phyloP scores from a whole-genome alignment of 2,329 filamentous ascomycete species.

The Aspergillus sp. region DNA sequence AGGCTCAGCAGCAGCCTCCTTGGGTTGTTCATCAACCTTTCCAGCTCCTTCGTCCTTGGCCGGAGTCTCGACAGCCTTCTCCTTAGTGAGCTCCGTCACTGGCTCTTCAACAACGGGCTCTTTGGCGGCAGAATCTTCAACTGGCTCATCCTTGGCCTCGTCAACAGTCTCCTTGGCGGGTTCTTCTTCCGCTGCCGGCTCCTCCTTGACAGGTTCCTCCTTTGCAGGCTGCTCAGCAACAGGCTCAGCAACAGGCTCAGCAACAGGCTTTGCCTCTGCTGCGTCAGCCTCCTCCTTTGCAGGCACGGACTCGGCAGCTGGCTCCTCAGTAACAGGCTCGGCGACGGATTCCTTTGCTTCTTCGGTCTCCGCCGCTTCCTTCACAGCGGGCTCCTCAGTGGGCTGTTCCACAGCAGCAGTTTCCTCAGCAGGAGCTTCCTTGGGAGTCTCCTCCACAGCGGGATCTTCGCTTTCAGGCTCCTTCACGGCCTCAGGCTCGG shows the following conservation, averaged over 20 bases:
- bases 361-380: neutral
- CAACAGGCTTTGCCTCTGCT: neutral
- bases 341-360: neutral
- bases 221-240: conserved; percentile 3
- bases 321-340: conserved; percentile 9
- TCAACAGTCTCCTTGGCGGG: no score
- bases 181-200: neutral
- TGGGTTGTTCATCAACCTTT: neutral
- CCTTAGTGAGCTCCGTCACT: neutral
- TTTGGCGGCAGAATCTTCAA: neutral
- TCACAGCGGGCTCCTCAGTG: neutral
- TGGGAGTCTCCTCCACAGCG: conserved; percentile 4
- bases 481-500: neutral
- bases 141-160: neutral
- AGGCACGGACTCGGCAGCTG: conserved; percentile 3
- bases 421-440: conserved; percentile 5
- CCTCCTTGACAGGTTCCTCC: conserved; percentile 1
- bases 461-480: conserved; percentile 9
- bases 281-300: conserved; percentile 2
- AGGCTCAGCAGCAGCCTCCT: conserved; percentile 6
- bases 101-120: neutral
- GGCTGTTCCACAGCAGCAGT: conserved; percentile 1
- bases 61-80: neutral
- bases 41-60: no score
- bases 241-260: conserved; percentile 7